Evolutionary conservation across 257 asterid genomes (phyloP).

Genomic region (Paraleonurus japonicus): DNA sequence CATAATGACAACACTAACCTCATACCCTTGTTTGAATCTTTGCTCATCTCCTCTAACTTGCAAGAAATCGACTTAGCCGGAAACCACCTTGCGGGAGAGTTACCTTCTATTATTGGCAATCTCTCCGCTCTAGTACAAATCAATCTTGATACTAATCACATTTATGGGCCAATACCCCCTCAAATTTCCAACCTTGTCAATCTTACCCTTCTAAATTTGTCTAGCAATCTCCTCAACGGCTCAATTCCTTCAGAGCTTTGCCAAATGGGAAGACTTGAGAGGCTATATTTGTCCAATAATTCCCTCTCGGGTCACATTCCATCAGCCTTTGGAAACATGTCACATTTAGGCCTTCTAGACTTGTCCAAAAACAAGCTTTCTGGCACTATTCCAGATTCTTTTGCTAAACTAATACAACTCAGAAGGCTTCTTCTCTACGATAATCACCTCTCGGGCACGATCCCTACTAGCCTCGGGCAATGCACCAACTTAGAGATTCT

Average conservation of each 20-base stretch:
- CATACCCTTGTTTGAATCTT: conserved; percentile 54
- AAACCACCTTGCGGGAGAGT: conserved; percentile 60
- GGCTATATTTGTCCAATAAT: conserved; percentile 61
- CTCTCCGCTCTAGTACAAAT: conserved; percentile 59
- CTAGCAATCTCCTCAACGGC: conserved; percentile 70
- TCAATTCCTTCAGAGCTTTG: conserved; percentile 59
- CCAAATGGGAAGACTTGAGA: conserved; percentile 52
- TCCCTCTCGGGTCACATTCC: conserved; percentile 64
- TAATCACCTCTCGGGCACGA: conserved; percentile 57
- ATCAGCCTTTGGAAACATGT: conserved; percentile 47
- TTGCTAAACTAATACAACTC: conserved; percentile 61
- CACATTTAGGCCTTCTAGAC: conserved; percentile 78
- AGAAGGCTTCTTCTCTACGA: conserved; percentile 52
- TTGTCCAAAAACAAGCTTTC: conserved; percentile 70
- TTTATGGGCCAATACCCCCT: conserved; percentile 64
- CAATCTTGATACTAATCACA: conserved; percentile 58
- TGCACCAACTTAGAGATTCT: conserved; percentile 70
- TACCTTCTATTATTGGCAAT: conserved; percentile 68
- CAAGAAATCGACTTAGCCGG: conserved; percentile 76
- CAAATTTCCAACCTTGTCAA: conserved; percentile 54
- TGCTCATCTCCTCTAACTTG: conserved; percentile 50
- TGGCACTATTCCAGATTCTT: conserved; percentile 62
- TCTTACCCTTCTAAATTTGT: conserved; percentile 65
- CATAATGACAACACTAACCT: conserved; percentile 58
- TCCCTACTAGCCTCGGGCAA: conserved; percentile 63